Percentiles rank a stretch among this genome's conserved stretches.
Conservation (phyloP, 2,329 filamentous ascomycete genomes). For the Cordyceps cicadae region DNA sequence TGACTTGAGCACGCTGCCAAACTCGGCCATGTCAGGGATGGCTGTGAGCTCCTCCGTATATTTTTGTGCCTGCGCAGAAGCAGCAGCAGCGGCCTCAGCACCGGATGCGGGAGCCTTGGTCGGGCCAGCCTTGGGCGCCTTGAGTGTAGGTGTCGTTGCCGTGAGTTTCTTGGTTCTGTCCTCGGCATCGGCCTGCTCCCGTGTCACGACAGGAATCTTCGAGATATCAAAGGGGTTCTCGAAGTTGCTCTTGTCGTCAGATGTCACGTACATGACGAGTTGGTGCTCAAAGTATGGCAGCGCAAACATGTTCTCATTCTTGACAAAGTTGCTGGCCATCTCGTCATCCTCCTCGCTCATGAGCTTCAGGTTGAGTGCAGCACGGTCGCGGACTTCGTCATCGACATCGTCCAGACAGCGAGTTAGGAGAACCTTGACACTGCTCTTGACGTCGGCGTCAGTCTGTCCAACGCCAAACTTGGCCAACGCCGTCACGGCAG, state of each 20-base stretch:
- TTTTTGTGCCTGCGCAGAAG: conserved; percentile 74
- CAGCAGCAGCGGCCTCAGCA: conserved; percentile 67
- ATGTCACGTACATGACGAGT: conserved; percentile 93
- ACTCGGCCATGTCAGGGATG: conserved; percentile 85
- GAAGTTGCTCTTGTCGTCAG: conserved; percentile 80
- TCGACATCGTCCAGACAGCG: conserved; percentile 94
- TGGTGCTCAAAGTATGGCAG: conserved; percentile 94
- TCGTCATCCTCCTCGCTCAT: conserved; percentile 92
- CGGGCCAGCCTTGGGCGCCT: conserved; percentile 76
- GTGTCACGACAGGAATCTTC: conserved; percentile 83
- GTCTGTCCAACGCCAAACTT: conserved; percentile 97
- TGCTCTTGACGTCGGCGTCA: conserved; percentile 93
- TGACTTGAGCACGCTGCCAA: conserved; percentile 87
- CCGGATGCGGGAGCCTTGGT: conserved; percentile 61
- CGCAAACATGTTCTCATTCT: conserved; percentile 95
- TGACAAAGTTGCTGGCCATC: conserved; percentile 77
- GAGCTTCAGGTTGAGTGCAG: conserved; percentile 81
- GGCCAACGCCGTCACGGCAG: conserved; percentile 87
- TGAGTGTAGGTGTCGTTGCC: conserved; percentile 83
- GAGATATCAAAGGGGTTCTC: conserved; percentile 80
- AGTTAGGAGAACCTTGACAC: conserved; percentile 83
- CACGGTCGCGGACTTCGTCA: conserved; percentile 93
- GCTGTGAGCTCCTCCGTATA: conserved; percentile 80
- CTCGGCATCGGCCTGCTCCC: conserved; percentile 92
- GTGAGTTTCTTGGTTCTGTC: conserved; percentile 97